Evolutionary conservation across 768 basidiomycete species (phyloP), one percentile per base, ranked within the genome.

Genomic region (Antrodiella citrinella): DNA sequence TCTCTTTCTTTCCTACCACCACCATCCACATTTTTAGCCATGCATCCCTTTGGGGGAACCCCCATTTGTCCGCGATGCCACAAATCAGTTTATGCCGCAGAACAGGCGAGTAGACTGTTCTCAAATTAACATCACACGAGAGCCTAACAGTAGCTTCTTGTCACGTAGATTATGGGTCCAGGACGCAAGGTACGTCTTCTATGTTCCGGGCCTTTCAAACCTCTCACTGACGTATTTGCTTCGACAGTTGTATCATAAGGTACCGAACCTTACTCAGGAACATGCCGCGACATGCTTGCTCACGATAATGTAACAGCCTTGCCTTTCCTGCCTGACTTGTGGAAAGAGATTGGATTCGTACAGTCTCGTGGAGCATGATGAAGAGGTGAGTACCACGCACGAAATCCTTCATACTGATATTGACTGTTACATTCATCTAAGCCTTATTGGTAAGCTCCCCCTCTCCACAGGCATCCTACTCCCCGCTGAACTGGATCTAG

Each of bases 21-120:
- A 61, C 47, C n/a, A n/a, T n/a, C n/a, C n/a, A n/a, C n/a, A n/a
- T n/a, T n/a, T n/a, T n/a, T n/a, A n/a, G 30, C 30, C 54, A 88
- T 87, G 84, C 81, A 82, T 61, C 78, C 82, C 2, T 89, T 84
- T 59, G 81, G 82, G 53, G 84, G 81, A 42, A 79, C 80, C 3
- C 78, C 86, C 23, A 66, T 71, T 47, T 93, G 90, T 62, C 85
- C 90, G 13, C 68, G 79, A 60, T 93, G 90, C 66, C 66, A 65
- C 51, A 89, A 84, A 66, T 65, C 76, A 0, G 91, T 93, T 25
- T 94, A 94, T 67, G 86, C 85, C 53, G 91, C 90, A 47, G 91
- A 94, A 65, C 89, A 93, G 77, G 87, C 84, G 53, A 55, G 73
- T 64, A 1, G 12, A 4, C 20, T 10, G 26, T 23, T 12, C 45